Evolutionary conservation across 106 monocot genomes (phyloP).

Genomic region (Ottelia alismoides): DNA sequence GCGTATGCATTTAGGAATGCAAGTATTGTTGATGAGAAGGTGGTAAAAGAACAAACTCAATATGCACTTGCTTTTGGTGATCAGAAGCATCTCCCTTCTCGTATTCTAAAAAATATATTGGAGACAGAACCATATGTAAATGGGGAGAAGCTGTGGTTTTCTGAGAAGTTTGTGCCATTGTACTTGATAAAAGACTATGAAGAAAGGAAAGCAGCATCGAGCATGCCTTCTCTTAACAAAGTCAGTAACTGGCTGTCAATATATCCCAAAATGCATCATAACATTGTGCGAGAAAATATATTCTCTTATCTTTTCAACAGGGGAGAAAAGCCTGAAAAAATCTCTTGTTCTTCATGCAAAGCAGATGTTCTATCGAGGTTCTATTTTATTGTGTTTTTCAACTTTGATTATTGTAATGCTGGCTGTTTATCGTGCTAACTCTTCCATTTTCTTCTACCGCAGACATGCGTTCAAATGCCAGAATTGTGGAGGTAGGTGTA

Average conservation of each 20-base stretch:
- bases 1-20: slow-evolving; percentile 58
- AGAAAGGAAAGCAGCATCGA: slow-evolving; percentile 18
- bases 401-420: background rate
- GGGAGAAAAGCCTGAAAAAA: slow-evolving; percentile 31
- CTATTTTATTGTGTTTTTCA: slow-evolving; percentile 4
- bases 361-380: slow-evolving; percentile 50
- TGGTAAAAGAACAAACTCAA: slow-evolving; percentile 21
- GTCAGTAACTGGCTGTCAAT: slow-evolving; percentile 8
- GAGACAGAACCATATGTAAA: slow-evolving; percentile 38
- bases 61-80: slow-evolving; percentile 56
- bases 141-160: slow-evolving; percentile 66
- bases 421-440: slow-evolving; percentile 2
- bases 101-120: slow-evolving; percentile 61
- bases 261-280: slow-evolving; percentile 21
- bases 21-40: slow-evolving; percentile 49
- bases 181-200: slow-evolving; percentile 75
- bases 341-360: slow-evolving; percentile 50
- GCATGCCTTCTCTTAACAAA: slow-evolving; percentile 3
- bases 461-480: slow-evolving; percentile 61
- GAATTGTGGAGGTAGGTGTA: slow-evolving; percentile 62
- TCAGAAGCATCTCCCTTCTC: slow-evolving; percentile 74
- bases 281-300: slow-evolving; percentile 27
- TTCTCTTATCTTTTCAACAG: slow-evolving; percentile 55
- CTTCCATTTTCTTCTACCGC: slow-evolving; percentile 5
- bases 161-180: slow-evolving; percentile 62